phyloP scores from a whole-genome alignment of 352 stramenopile genomes.

The Pythium biforme region DNA sequence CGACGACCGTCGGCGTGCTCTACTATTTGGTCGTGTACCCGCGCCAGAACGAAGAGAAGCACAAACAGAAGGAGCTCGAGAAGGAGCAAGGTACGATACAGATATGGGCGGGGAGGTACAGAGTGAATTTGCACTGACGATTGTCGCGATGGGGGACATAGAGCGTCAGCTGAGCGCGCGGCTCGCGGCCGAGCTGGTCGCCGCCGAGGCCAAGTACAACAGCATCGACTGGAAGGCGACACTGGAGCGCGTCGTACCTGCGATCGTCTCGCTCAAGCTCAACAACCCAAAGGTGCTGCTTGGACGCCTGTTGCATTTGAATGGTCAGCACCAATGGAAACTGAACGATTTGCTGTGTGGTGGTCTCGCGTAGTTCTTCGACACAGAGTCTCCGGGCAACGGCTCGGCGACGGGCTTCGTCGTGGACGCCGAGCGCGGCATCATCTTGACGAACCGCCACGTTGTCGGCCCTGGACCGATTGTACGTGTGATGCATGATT shows the following conservation, averaged over 20 bases:
- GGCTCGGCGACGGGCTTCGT: constrained; percentile 91
- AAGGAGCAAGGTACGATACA: constrained; percentile 42
- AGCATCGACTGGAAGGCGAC: constrained; percentile 81
- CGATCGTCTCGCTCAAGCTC: constrained; percentile 87
- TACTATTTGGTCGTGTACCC: constrained; percentile 56
- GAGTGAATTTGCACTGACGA: not conserved
- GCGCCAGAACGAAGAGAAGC: constrained; percentile 54
- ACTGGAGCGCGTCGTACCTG: constrained; percentile 80
- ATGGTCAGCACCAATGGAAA: not conserved
- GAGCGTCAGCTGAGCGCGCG: constrained; percentile 66
- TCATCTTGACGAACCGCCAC: constrained; percentile 93
- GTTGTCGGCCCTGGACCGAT: constrained; percentile 86
- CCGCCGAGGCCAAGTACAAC: constrained; percentile 65
- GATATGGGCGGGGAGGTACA: not conserved
- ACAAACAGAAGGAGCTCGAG: constrained; percentile 53
- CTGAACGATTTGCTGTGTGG: constrained; percentile 1
- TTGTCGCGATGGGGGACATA: constrained; percentile 8
- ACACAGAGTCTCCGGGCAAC: constrained; percentile 86
- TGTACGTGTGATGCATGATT: constrained; percentile 36
- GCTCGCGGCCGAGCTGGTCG: constrained; percentile 61
- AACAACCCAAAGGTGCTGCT: constrained; percentile 77
- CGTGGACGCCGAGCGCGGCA: constrained; percentile 87
- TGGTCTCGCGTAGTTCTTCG: constrained; percentile 80
- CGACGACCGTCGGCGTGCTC: constrained; percentile 37
- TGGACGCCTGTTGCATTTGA: not conserved